Evolutionary conservation across 257 asterid genomes (phyloP), one percentile per base, ranked within the genome.

Genomic region (Sherardia arvensis): DNA sequence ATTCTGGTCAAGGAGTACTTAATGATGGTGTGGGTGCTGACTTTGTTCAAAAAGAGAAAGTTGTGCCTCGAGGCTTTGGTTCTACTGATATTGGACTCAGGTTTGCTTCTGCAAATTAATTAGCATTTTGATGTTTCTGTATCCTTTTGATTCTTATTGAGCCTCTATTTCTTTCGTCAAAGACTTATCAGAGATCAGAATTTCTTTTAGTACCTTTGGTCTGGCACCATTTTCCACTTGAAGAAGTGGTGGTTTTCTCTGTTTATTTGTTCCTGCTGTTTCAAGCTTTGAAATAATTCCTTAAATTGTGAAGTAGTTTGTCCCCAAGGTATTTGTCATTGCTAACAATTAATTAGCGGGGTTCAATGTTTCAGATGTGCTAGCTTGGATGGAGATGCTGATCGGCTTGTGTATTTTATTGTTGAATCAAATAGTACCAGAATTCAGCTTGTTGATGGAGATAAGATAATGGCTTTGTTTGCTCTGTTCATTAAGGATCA

Each of bases 11-110:
- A 64, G 97, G 97, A 69, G 82, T 81, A 51, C 91, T 92, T 64
- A 89, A 92, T 71, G 95, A 92, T 65, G 88, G 94, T 26, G 99
- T 84, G 69, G 99, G 99, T 71, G 97, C 99, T 68, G 99, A 92
- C 72, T 92, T 70, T 77, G 99, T 92, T 74, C 97, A 87, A 83
- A 92, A 92, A 85, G 99, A 85, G 75, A 92, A 92, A 82, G 75
- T 81, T 56, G 82, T 76, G 66, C 97, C 99, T 1, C 94, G 96
- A 18, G 77, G 82, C 40, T 90, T 87, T 76, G 83, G 85, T 72
- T 71, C 79, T 68, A 66, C 81, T 61, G 96, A 92, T 73, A 70
- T 69, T 68, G 90, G 94, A 36, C 30, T 76, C 47, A 87, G 97
- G 99, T 91, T 74, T 76, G 72, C 57, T 62, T 64, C 69, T 70